phyloP scores from a whole-genome alignment of 2,329 filamentous ascomycete species.

The Bipolaris sorokiniana region DNA sequence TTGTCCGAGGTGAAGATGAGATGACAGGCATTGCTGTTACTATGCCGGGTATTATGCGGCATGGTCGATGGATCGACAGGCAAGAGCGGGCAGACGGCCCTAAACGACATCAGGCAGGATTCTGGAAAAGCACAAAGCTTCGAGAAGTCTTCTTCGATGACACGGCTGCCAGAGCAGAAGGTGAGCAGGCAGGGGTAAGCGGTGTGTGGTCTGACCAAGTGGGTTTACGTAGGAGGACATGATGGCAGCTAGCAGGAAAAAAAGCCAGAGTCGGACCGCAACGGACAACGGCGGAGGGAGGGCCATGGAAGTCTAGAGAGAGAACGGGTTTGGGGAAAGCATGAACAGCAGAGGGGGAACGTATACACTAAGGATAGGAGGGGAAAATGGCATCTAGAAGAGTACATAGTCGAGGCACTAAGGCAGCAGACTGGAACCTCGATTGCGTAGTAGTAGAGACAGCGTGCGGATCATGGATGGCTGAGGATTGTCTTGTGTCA shows the following conservation, averaged over 20 bases:
- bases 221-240: constrained; percentile 10
- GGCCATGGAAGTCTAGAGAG: not conserved
- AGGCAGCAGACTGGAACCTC: not conserved
- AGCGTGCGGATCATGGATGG: constrained; percentile 30
- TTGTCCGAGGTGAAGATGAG: constrained; percentile 16
- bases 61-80: constrained; percentile 31
- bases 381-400: not conserved
- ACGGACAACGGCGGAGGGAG: not conserved
- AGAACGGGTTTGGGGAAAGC: not conserved
- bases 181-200: constrained; percentile 1
- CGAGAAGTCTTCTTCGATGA: constrained; percentile 26
- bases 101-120: constrained; percentile 36
- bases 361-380: too few relatives aligned
- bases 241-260: constrained; percentile 33
- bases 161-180: constrained; percentile 18
- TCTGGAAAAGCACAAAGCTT: constrained; percentile 41
- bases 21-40: constrained; percentile 15
- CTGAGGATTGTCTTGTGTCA: constrained; percentile 26
- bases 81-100: constrained; percentile 25
- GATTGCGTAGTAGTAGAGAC: constrained; percentile 2
- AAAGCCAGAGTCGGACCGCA: constrained; percentile 4
- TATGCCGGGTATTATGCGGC: constrained; percentile 23
- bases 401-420: constrained; percentile 19
- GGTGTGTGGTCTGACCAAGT: constrained; percentile 16
- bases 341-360: not conserved